phyloP scores from a whole-genome alignment of 1,284 basidiomycete species.

The Pterulicium gracile region DNA sequence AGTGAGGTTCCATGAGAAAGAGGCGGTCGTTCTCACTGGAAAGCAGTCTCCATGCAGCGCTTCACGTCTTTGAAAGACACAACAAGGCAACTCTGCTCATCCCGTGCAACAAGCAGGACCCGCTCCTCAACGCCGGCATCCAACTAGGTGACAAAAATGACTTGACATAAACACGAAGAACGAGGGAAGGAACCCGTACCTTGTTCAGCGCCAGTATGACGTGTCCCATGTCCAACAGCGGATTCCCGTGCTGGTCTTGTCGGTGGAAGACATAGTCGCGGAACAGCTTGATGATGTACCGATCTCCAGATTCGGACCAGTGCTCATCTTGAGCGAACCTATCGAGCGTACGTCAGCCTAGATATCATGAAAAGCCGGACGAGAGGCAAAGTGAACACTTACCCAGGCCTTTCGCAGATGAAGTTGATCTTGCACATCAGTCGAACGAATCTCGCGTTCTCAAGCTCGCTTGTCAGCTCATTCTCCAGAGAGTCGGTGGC shows the following conservation, averaged over 20 bases:
- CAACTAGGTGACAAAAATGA: conserved; percentile 37
- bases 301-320: conserved; percentile 97
- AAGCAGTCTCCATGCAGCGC: conserved; percentile 75
- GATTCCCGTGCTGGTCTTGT: conserved; percentile 83
- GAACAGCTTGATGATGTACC: conserved; percentile 98
- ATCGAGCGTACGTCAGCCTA: conserved; percentile 2
- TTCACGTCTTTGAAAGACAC: conserved; percentile 94
- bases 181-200: conserved; percentile 27
- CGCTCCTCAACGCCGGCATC: conserved; percentile 91
- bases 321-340: conserved; percentile 92
- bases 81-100: conserved; percentile 94
- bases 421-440: conserved; percentile 93
- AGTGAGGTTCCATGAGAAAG: not conserved
- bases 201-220: conserved; percentile 90
- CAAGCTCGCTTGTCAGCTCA: conserved; percentile 85
- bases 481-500: conserved; percentile 77
- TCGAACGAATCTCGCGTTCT: conserved; percentile 91
- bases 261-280: conserved; percentile 98
- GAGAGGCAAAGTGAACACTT: conserved; percentile 19
- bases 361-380: conserved; percentile 5
- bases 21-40: conserved; percentile 19
- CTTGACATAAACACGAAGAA: conserved; percentile 4
- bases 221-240: conserved; percentile 84
- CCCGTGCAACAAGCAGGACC: conserved; percentile 88
- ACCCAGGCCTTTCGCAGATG: conserved; percentile 98